Conservation (phyloP, 257 asterid species). For the Nicotiana undulata region DNA sequence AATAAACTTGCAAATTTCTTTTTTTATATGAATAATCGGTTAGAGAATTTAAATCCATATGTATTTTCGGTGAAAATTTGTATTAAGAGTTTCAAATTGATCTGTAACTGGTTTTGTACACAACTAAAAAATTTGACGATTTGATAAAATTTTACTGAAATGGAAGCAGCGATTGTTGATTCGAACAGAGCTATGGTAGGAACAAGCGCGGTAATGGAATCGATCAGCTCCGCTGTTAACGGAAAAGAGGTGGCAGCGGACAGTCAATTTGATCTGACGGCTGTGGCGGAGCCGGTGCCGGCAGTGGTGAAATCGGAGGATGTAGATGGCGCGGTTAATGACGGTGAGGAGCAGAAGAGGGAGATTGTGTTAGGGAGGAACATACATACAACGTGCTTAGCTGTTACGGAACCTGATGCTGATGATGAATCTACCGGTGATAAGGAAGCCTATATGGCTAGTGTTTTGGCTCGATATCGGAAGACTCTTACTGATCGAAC, state of each 20-base stretch:
- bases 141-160: not conserved
- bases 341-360: constrained; percentile 27
- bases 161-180: constrained; percentile 1
- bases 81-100: not conserved
- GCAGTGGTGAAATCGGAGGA: constrained; percentile 25
- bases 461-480: constrained; percentile 82
- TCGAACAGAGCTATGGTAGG: not conserved
- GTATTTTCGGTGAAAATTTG: too few relatives aligned
- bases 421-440: constrained; percentile 96
- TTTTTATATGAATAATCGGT: not conserved
- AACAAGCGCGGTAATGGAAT: not conserved
- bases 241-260: not conserved
- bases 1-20: too few relatives aligned
- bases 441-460: constrained; percentile 92
- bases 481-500: constrained; percentile 76
- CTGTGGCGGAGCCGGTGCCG: constrained; percentile 50
- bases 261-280: constrained; percentile 38
- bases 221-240: not conserved
- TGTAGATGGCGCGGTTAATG: constrained; percentile 8
- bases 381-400: constrained; percentile 70
- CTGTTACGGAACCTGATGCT: constrained; percentile 91
- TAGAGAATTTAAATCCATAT: too few relatives aligned
- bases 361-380: constrained; percentile 75
- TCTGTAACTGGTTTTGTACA: not conserved
- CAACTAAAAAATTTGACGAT: not conserved